phyloP scores from a whole-genome alignment of 257 asterid genomes.

The Dorcoceras hygrometricum region DNA sequence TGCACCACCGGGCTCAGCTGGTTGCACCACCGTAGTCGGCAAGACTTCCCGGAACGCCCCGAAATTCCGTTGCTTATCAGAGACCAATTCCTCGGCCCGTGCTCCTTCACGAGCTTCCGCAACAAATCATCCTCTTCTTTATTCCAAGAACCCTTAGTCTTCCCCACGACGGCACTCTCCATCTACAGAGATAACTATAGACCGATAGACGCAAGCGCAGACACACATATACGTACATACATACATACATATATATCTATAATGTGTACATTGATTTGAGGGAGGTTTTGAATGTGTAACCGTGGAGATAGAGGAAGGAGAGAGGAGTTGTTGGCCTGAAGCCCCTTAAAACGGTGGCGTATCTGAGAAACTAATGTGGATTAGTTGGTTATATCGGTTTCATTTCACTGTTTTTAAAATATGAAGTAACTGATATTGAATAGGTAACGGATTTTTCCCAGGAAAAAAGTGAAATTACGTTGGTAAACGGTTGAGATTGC shows the following conservation, averaged over 20 bases:
- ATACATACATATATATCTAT: no score
- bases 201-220: no score
- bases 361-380: constrained; percentile 36
- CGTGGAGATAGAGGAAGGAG: constrained; percentile 31
- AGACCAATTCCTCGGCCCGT: constrained; percentile 75
- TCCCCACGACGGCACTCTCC: constrained; percentile 15
- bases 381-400: constrained; percentile 38
- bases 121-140: constrained; percentile 52
- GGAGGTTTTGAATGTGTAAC: constrained; percentile 36
- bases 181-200: not conserved
- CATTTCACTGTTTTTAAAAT: constrained; percentile 13
- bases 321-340: constrained; percentile 57
- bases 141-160: constrained; percentile 58
- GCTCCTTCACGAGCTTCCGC: constrained; percentile 44
- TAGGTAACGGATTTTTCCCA: constrained; percentile 34
- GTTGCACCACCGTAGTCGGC: constrained; percentile 78
- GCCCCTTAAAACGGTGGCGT: constrained; percentile 62
- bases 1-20: constrained; percentile 67
- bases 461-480: constrained; percentile 29
- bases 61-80: constrained; percentile 55
- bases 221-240: no score
- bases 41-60: constrained; percentile 65
- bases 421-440: constrained; percentile 28
- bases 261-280: not conserved
- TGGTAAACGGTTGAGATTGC: constrained; percentile 43